Evolutionary conservation across 1,284 basidiomycete genomes (phyloP), one percentile per base, ranked within the genome.

Genomic region (Sanghuangporus baumii): DNA sequence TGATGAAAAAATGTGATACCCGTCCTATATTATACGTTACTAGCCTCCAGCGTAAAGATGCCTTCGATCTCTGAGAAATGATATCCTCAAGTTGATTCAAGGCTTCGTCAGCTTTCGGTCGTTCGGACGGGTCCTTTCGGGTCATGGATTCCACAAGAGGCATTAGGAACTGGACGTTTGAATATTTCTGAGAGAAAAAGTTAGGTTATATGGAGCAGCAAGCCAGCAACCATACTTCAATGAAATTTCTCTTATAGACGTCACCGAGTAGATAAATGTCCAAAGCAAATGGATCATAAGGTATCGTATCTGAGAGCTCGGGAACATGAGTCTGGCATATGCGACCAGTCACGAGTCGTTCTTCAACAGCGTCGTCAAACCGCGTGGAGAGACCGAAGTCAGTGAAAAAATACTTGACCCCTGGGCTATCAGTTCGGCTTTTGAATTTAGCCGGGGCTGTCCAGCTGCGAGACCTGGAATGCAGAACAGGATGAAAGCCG

Each of bases 351-450:
- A 57, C 26, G 23, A 46, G 26, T 23, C 55, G 34, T 1, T 34
- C 4, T 38, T 31, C 14, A 11, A 31, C 36, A 8, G 20, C 16
- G 1, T 52, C 46, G 23, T 46, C 20, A 34, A 69, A 69, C 1
- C 46, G 50, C 0, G 55, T 37, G 0, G 72, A 71, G 0, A 74
- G 55, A 0, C 70, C 71, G 40, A 73, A 74, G 61, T 73, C 72
- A 47, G 71, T 72, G 62, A 72, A 72, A 61, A 66, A 72, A 64
- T 73, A 74, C 9, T 61, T 64, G 2, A 71, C 66, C 0, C 58
- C 48, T 16, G 59, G 52, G 1, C 31, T 50, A 16, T 66, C 65
- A 0, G 57, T 58, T 14, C 67, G 48, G 0, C 66, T 60, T 0
- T 58, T 52, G 3, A 38, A 31, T 40, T 34, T 16, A 6, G 60